These are phyloP conservation scores for Saraca asoca DNA, from an alignment of 331 rosid genomes.

Conservation along the genomic window DNA sequence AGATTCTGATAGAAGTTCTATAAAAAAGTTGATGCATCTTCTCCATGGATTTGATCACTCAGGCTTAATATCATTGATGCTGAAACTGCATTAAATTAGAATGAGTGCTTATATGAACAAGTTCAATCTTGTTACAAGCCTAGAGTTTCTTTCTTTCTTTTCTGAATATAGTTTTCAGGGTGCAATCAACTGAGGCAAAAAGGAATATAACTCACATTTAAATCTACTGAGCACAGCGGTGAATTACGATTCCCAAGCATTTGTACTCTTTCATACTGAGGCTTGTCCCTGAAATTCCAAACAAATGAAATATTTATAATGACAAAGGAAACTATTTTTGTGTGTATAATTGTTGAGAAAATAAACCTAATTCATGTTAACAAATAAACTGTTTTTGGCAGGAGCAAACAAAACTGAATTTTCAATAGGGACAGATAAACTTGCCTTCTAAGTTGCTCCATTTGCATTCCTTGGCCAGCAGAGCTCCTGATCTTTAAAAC, in stretches of 20 bases:
- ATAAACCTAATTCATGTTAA: constrained; percentile 12
- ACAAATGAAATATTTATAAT: constrained; percentile 32
- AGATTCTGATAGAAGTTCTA: constrained; percentile 6
- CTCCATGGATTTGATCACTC: background rate
- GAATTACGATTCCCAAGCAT: constrained; percentile 76
- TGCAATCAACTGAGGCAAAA: constrained; percentile 22
- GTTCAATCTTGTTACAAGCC: constrained; percentile 16
- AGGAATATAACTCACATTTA: constrained; percentile 63
- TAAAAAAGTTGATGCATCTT: background rate
- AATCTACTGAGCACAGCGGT: constrained; percentile 63
- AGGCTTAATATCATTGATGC: background rate
- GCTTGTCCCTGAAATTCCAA: constrained; percentile 69
- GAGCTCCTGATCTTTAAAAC: constrained; percentile 54
- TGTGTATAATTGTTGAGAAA: constrained; percentile 4
- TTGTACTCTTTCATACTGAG: constrained; percentile 69
- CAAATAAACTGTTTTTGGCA: constrained; percentile 3
- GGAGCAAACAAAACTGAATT: constrained; percentile 12
- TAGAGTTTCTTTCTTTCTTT: background rate
- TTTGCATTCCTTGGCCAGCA: constrained; percentile 54
- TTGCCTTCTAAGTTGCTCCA: constrained; percentile 67
- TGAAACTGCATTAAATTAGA: constrained; percentile 8
- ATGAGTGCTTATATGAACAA: background rate
- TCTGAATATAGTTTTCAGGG: constrained; percentile 1
- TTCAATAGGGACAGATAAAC: constrained; percentile 29
- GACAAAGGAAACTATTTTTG: background rate